phyloP scores from a whole-genome alignment of 257 asterid species.

The Echites panduratus region DNA sequence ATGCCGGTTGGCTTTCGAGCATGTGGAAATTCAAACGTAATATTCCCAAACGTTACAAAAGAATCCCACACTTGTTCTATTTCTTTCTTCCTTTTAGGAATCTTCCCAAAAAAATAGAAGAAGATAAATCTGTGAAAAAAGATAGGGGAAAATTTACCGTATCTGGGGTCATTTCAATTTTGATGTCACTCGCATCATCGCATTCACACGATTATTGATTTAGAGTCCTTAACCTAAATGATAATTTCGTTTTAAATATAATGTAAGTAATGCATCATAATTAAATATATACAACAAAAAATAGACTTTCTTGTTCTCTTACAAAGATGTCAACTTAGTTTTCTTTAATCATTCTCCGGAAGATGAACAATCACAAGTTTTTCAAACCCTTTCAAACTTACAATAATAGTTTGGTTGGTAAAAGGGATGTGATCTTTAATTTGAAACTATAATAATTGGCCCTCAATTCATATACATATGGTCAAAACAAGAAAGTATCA shows the following conservation, averaged over 20 bases:
- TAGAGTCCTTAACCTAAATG: too few species aligned
- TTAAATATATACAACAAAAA: too few species aligned
- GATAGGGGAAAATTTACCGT: neutral
- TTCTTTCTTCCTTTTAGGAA: neutral
- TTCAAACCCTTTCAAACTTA: neutral
- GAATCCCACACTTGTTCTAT: neutral
- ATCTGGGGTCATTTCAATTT: too few species aligned
- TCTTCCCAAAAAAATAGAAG: neutral
- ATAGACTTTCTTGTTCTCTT: too few species aligned
- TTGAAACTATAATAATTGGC: conserved; percentile 1
- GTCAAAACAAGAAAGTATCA: conserved; percentile 9
- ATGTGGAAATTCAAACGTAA: conserved; percentile 3
- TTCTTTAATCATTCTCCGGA: neutral
- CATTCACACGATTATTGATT: too few species aligned
- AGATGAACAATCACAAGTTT: neutral
- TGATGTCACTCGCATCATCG: too few species aligned
- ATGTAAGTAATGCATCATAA: too few species aligned
- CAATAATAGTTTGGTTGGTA: neutral
- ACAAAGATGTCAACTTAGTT: too few species aligned
- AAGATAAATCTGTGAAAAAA: neutral
- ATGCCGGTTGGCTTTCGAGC: conserved; percentile 1
- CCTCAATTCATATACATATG: neutral
- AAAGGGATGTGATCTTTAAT: neutral
- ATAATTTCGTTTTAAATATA: too few species aligned
- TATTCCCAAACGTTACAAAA: conserved; percentile 4